Evolutionary conservation across 73 alveolate species (phyloP), one percentile per base, ranked within the genome.

Genomic region (Urostyla sp.): DNA sequence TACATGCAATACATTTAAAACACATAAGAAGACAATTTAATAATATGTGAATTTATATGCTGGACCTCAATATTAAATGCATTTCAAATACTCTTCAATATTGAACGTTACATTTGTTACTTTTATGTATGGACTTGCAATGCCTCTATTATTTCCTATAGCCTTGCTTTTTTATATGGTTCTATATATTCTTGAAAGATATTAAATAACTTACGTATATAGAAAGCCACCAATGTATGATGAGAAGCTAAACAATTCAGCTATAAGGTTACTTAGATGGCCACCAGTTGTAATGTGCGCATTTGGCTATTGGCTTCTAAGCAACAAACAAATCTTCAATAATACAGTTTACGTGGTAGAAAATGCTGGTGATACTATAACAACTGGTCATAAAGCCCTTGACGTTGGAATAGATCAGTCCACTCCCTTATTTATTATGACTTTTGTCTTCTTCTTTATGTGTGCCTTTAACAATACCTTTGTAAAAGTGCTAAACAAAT

Each of bases 211-310:
- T 48, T 74, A 85, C 48, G 74, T 24, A 69, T 75, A 69, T 55
- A 74, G 40, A 46, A 52, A 60, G 34, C 93, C 93, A 18, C 88
- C 88, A 23, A 58, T 58, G 75, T 76, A 61, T 49, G 93, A 85
- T 61, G 55, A 85, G 37, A 59, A 59, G 55, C 50, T 85, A 77
- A 55, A 67, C 44, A 61, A 60, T 27, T 44, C 84, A 27, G 87
- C 88, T 31, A 44, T 63, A 7, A 56, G 75, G 36, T 53, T 85
- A 48, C 72, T 85, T 7, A 48, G 36, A 28, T 43, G 78, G 66
- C 60, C 83, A 30, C 77, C 69, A 13, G 28, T 66, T 48, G 35
- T 80, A 35, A 40, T 48, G 75, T 21, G 35, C 4, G 6, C 38
- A 16, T 35, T 80, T 30, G 90, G 90, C 21, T 80, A 44, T 35